Evolutionary conservation across 106 monocot genomes (phyloP).

Genomic region (Hemerocallis citrina): DNA sequence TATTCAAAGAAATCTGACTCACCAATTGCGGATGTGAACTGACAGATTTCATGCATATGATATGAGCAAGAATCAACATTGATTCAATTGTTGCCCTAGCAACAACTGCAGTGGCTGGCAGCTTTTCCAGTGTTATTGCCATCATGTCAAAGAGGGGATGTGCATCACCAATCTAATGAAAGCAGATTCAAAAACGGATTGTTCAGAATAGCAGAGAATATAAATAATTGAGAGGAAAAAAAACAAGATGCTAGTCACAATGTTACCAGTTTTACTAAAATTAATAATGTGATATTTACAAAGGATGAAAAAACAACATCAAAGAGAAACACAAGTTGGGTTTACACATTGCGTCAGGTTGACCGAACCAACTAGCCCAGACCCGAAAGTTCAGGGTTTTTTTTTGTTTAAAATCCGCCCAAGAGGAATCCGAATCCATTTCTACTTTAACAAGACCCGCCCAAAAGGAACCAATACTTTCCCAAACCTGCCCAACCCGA

Average conservation of each 20-base stretch:
- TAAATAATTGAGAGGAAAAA: too few species aligned
- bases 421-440: too few species aligned
- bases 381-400: too few species aligned
- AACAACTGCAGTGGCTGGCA: slow-evolving; percentile 37
- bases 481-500: too few species aligned
- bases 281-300: not conserved
- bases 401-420: too few species aligned
- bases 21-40: slow-evolving; percentile 37
- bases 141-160: slow-evolving; percentile 82
- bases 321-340: not conserved
- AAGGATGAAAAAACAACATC: not conserved
- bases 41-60: slow-evolving; percentile 48
- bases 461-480: too few species aligned
- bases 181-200: not conserved
- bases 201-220: not conserved
- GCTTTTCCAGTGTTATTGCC: slow-evolving; percentile 73
- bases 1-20: slow-evolving; percentile 1
- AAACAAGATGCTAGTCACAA: not conserved
- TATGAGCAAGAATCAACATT: slow-evolving; percentile 79
- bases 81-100: slow-evolving; percentile 82
- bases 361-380: too few species aligned
- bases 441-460: too few species aligned
- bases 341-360: too few species aligned
- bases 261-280: too few species aligned
- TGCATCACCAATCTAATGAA: slow-evolving; percentile 60